Percentiles rank a stretch among this genome's conserved stretches.
phyloP scores from a whole-genome alignment of 257 asterid genomes.

The Fraxinus americana region DNA sequence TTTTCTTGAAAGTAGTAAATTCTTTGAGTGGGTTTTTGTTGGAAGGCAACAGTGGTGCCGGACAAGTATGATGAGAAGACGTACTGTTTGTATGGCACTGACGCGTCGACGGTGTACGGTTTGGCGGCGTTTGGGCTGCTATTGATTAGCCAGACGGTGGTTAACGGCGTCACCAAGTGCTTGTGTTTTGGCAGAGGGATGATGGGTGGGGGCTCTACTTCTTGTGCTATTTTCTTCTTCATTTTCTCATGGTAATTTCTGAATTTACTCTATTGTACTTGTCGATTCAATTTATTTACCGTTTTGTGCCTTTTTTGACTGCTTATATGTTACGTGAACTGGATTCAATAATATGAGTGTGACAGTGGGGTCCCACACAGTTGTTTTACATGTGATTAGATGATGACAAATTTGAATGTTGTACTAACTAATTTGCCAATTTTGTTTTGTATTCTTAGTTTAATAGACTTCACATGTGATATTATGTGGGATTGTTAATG shows the following conservation, averaged over 20 bases:
- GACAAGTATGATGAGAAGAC: conserved; percentile 89
- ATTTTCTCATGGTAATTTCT: conserved; percentile 72
- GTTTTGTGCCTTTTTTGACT: background rate
- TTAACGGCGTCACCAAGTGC: conserved; percentile 89
- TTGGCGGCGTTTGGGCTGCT: conserved; percentile 90
- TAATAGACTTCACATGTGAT: conserved; percentile 20
- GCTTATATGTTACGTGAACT: background rate
- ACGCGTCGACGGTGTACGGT: conserved; percentile 94
- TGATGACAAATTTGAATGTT: background rate
- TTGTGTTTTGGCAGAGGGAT: conserved; percentile 83
- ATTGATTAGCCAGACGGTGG: conserved; percentile 66
- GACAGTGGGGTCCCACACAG: conserved; percentile 18
- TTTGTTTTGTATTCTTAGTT: background rate
- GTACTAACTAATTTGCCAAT: background rate
- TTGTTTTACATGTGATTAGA: conserved; percentile 10
- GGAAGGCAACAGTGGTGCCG: conserved; percentile 73
- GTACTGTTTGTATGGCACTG: conserved; percentile 75
- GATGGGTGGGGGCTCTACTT: conserved; percentile 62
- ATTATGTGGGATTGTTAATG: background rate
- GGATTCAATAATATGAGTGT: background rate
- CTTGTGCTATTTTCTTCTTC: conserved; percentile 73
- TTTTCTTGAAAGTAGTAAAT: background rate
- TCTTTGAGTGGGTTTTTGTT: conserved; percentile 11
- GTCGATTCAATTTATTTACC: conserved; percentile 1
- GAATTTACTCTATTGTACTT: conserved; percentile 20